Base-by-base conservation (phyloP, 257 asterid genomes). In the Fraxinus americana region DNA sequence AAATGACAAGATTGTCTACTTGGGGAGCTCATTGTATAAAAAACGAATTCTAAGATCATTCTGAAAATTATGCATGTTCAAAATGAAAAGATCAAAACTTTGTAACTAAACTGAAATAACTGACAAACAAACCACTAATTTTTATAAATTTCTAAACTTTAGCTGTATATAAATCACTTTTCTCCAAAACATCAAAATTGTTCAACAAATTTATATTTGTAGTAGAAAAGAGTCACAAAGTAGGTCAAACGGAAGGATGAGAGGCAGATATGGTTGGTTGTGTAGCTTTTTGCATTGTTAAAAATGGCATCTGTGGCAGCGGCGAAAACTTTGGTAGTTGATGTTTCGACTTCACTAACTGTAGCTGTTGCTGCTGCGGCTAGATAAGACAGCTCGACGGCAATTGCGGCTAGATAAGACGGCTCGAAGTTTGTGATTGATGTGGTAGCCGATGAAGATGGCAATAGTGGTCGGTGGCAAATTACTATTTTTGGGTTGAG, bases 161-260 rank as follows among this genome's bases (percentile, higher is more conserved):
- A 38, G 41, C 41, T 7, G 11, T 74, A 38, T 68, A 80, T 41
- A 73, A 71, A 65, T 27, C 71, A 75, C 1, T 70, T 70, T 68
- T 14, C 17, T 50, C 74, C 23, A 34, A 52, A 48, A 76, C 2
- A 2, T 48, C 34, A 52, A 25, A 27, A 71, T 59, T 75, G 30
- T 30, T 14, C 12, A n/a, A 76, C 41, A 17, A 57, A 76, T 61
- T 66, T 2, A 19, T 43, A 78, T 74, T 38, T n/a, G 13, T 7
- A 10, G 78, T 65, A 84, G 48, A 80, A 59, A 68, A 30, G 65
- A 86, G 89, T 91, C 83, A 94, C 99, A 82, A 10, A 72, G 86
- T n/a, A 75, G 95, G 85, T 63, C 90, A 90, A 48, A 88, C 73
- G 65, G 92, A 70, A 80, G 91, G 90, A 78, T 86, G 92, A 73